Percentiles rank a stretch among this genome's conserved stretches.
phyloP scores from a whole-genome alignment of 2,329 filamentous ascomycete species.

The Penicillium frequentans region DNA sequence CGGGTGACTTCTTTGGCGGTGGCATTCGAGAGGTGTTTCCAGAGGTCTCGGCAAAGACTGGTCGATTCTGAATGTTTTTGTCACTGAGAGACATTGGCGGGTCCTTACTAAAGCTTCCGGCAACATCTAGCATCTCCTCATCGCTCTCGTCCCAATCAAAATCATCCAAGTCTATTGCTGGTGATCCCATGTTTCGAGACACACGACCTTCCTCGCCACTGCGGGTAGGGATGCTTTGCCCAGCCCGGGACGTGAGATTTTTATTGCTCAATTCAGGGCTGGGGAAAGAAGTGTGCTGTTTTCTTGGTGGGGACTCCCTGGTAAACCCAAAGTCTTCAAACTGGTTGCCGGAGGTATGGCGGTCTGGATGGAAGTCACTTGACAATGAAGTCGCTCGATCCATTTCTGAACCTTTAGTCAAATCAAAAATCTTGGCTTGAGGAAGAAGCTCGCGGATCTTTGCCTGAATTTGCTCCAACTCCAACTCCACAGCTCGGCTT shows the following conservation, averaged over 20 bases:
- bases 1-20: slow-evolving; percentile 31
- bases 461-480: slow-evolving; percentile 35
- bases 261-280: slow-evolving; percentile 7
- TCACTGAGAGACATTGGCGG: slow-evolving; percentile 14
- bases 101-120: slow-evolving; percentile 37
- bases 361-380: background rate
- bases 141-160: slow-evolving; percentile 47
- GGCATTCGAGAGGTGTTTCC: slow-evolving; percentile 37
- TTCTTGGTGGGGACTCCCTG: background rate
- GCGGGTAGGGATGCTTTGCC: slow-evolving; percentile 14
- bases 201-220: slow-evolving; percentile 30
- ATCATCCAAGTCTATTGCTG: slow-evolving; percentile 32
- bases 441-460: slow-evolving; percentile 36
- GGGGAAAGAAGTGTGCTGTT: background rate
- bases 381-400: background rate
- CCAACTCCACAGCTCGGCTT: slow-evolving; percentile 32
- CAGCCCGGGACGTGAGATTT: background rate
- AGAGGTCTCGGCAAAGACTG: slow-evolving; percentile 43
- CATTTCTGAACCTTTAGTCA: background rate
- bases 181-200: slow-evolving; percentile 44
- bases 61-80: slow-evolving; percentile 25
- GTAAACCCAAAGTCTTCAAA: background rate
- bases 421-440: slow-evolving; percentile 29
- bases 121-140: slow-evolving; percentile 47
- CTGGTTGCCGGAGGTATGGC: background rate